These are phyloP conservation scores for Zygosaccharomyces pseudorouxii DNA, from an alignment of 805 yeast genomes.

Conservation along the genomic window DNA sequence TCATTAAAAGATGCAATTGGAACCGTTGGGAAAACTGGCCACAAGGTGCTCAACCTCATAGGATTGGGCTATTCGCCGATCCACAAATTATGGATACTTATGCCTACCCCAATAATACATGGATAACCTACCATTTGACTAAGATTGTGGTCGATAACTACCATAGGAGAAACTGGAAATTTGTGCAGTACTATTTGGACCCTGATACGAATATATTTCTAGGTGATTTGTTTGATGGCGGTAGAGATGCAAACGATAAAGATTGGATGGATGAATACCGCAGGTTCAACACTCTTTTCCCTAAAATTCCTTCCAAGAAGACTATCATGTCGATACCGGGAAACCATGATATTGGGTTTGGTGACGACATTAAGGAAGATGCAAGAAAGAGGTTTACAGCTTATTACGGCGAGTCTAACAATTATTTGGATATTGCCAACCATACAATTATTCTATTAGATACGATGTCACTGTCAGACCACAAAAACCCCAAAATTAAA, in stretches of 20 bases:
- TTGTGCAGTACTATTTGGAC: constrained; percentile 50
- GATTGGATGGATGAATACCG: constrained; percentile 67
- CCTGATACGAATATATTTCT: constrained; percentile 77
- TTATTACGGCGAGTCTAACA: constrained; percentile 67
- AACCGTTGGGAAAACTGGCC: constrained; percentile 59
- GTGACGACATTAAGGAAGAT: constrained; percentile 55
- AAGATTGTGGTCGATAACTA: constrained; percentile 68
- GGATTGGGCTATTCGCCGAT: constrained; percentile 73
- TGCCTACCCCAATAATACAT: constrained; percentile 74
- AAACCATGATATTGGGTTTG: constrained; percentile 96
- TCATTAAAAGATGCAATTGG: constrained; percentile 57
- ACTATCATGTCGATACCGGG: constrained; percentile 65
- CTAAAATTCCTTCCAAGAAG: constrained; percentile 44
- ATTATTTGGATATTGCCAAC: constrained; percentile 50
- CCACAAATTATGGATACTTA: constrained; percentile 90
- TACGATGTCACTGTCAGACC: constrained; percentile 74
- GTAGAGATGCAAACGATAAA: constrained; percentile 74
- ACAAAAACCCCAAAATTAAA: constrained; percentile 41
- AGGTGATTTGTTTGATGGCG: constrained; percentile 95
- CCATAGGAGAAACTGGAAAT: constrained; percentile 67
- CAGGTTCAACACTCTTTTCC: constrained; percentile 67
- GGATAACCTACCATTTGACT: constrained; percentile 49
- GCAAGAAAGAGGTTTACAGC: constrained; percentile 61
- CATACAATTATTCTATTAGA: constrained; percentile 77
- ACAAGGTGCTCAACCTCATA: constrained; percentile 37